Base-by-base conservation (phyloP, 495 filamentous ascomycete species). In the Cercophora sp. region DNA sequence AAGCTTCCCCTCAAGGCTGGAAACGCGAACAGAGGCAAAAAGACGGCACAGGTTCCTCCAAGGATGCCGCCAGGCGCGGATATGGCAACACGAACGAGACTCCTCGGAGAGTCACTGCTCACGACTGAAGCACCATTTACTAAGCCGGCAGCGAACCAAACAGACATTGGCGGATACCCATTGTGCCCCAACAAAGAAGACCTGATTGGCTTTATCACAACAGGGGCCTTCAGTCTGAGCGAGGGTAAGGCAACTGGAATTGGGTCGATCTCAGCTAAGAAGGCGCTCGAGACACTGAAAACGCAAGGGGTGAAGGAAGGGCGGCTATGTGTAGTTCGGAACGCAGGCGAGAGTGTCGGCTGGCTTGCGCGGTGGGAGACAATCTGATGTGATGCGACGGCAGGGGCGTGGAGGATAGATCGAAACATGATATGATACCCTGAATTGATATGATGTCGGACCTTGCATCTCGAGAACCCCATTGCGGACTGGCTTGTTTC, bases 141-240 rank as follows among this genome's bases (percentile, higher is more conserved):
- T 25, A 59, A 40, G 32, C 60, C 63, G 1, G 1, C 48, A 51
- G 25, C 59, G 51, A 52, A 56, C 48, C 45, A 61, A 57, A 60
- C 54, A 53, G 70, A 52, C 59, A 74, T 65, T 18, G 68, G 73
- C 27, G 76, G 76, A 0, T 82, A 88, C 52, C 81, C 88, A 0
- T 62, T 79, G 1, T 81, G 88, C 4, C 93, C 93, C 0, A 68
- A 71, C 1, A 86, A 87, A 54, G 76, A 79, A 11, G 89, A 96
- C 61, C 72, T 96, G 24, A 86, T 98, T 32, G 93, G 93, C 0
- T 98, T 96, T 64, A 84, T 96, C 18, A 96, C 90, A 19, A 87
- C 85, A 2, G 93, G 92, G 2, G 85, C 87, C 44, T 96, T 85
- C 56, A 87, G 87, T 56, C 74, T 96, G 3, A 83, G 81, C 5